Conservation (phyloP, 352 stramenopile species). For the Phytopythium vexans region DNA sequence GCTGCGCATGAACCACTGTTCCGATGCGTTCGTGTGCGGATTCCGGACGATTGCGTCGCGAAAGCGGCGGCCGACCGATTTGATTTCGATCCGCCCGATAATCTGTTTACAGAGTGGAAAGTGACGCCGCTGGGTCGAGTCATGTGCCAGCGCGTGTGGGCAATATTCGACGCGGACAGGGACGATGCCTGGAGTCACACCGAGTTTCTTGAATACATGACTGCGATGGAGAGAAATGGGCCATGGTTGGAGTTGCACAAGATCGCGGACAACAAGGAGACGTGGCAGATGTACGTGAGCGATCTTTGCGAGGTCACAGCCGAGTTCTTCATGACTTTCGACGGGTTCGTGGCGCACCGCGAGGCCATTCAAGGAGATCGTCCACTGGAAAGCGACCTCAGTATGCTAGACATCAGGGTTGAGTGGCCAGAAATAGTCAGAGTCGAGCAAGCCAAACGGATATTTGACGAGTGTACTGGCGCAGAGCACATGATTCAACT, state of each 20-base stretch:
- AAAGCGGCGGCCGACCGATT: constrained; percentile 26
- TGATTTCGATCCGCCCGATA: constrained; percentile 45
- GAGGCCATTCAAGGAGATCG: constrained; percentile 42
- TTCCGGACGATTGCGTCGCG: constrained; percentile 13
- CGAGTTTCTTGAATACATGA: constrained; percentile 66
- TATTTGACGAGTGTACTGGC: constrained; percentile 44
- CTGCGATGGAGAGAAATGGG: constrained; percentile 21
- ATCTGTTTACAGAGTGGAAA: constrained; percentile 25
- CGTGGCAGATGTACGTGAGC: constrained; percentile 69
- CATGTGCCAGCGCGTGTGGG: constrained; percentile 51
- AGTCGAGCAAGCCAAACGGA: constrained; percentile 13
- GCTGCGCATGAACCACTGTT: constrained; percentile 37
- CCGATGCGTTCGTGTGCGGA: constrained; percentile 6
- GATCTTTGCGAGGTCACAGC: constrained; percentile 44
- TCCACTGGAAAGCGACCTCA: constrained; percentile 39
- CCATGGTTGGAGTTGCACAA: constrained; percentile 23
- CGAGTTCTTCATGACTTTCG: constrained; percentile 40
- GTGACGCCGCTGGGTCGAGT: constrained; percentile 35
- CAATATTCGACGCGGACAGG: constrained; percentile 47
- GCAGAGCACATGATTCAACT: not conserved
- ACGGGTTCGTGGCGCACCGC: constrained; percentile 55
- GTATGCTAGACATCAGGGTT: constrained; percentile 30
- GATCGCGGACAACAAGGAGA: constrained; percentile 32
- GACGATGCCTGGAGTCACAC: constrained; percentile 50
- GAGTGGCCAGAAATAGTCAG: constrained; percentile 32